Percentiles rank a stretch among this genome's conserved stretches.
These are phyloP conservation scores for Gremmenia infestans DNA, from an alignment of 2,329 filamentous ascomycete genomes.

Conservation along the genomic window DNA sequence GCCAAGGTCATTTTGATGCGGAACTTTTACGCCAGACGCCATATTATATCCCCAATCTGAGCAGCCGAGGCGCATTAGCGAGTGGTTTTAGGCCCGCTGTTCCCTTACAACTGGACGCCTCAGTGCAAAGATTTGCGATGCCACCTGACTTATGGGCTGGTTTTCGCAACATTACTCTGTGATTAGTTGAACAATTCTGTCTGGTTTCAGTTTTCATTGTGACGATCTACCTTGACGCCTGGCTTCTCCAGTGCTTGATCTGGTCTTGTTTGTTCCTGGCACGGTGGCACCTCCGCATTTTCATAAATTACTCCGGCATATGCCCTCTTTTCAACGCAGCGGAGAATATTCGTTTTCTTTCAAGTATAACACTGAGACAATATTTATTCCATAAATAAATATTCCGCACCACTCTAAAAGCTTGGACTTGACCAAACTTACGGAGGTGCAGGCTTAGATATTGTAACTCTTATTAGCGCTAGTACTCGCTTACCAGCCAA, in stretches of 20 bases:
- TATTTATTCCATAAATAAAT: too few relatives aligned
- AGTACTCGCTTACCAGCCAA: too few relatives aligned
- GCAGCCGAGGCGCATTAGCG: constrained; percentile 17
- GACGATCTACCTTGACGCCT: constrained; percentile 9
- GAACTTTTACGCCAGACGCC: constrained; percentile 6
- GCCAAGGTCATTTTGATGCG: constrained; percentile 13
- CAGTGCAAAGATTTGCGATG: constrained; percentile 9
- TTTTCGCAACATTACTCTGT: constrained; percentile 3
- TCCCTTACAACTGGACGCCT: constrained; percentile 9
- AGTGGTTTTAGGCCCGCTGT: constrained; percentile 23
- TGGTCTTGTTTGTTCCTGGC: constrained; percentile 21
- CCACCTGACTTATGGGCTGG: constrained; percentile 8
- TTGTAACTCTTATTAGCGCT: too few relatives aligned
- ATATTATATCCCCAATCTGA: constrained; percentile 13
- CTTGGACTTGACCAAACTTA: too few relatives aligned
- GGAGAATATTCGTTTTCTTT: too few relatives aligned
- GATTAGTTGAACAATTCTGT: constrained; percentile 10
- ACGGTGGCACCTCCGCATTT: constrained; percentile 14
- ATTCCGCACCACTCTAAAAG: too few relatives aligned
- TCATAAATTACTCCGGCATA: constrained; percentile 15
- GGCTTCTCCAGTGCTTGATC: constrained; percentile 21
- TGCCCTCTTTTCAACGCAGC: constrained; percentile 12
- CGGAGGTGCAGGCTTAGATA: too few relatives aligned
- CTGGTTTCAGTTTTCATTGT: constrained; percentile 14
- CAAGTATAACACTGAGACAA: too few relatives aligned